Conservation (phyloP, 2,329 filamentous ascomycete species). For the Apiospora rasikravindrae region DNA sequence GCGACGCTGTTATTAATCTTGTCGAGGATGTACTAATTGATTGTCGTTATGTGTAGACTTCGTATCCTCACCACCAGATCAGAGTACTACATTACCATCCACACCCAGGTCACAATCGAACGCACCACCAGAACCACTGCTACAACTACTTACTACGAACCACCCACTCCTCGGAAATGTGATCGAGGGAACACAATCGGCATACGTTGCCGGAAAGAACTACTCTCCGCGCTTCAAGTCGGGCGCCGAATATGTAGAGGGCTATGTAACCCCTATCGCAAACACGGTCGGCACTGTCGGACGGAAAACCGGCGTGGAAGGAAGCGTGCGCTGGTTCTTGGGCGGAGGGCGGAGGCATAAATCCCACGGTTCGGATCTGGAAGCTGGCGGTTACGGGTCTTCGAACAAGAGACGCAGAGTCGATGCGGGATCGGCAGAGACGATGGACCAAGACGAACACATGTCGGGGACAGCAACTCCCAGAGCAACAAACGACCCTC, state of each 20-base stretch:
- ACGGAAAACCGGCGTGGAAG: conserved; percentile 85
- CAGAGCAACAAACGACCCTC: conserved; percentile 38
- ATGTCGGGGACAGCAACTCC: conserved; percentile 37
- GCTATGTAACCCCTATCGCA: conserved; percentile 83
- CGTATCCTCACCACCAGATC: conserved; percentile 65
- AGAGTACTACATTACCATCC: conserved; percentile 47
- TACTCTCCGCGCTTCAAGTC: conserved; percentile 88
- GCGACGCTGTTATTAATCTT: background rate
- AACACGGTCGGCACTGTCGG: conserved; percentile 86
- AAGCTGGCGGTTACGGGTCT: conserved; percentile 45
- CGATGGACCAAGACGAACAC: conserved; percentile 35
- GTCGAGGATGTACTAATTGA: background rate
- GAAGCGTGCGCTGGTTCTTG: conserved; percentile 84
- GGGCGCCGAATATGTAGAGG: conserved; percentile 90
- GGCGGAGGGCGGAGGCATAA: conserved; percentile 61
- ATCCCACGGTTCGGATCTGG: conserved; percentile 52
- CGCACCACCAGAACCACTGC: conserved; percentile 72
- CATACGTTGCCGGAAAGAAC: conserved; percentile 86
- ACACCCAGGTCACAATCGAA: conserved; percentile 45
- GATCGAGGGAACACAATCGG: conserved; percentile 82
- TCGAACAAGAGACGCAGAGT: conserved; percentile 66
- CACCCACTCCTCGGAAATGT: conserved; percentile 86
- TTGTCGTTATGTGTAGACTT: conserved; percentile 57
- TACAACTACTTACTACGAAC: conserved; percentile 85
- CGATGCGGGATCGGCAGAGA: conserved; percentile 34